Conservation (phyloP, 2,329 filamentous ascomycete genomes). For the Diaporthe citri region DNA sequence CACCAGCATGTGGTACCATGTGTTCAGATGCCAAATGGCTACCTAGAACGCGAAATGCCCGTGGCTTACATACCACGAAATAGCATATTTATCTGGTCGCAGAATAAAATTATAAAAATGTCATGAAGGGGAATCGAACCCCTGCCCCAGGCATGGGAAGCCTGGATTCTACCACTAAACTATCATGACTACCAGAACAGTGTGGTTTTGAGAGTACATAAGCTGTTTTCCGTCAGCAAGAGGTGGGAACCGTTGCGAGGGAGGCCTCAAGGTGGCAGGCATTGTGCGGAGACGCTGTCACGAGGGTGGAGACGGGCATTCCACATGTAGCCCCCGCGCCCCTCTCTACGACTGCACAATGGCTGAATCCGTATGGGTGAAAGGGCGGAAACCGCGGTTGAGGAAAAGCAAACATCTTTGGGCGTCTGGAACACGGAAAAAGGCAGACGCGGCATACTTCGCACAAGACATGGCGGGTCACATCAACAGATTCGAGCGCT, state of each 20-base stretch:
- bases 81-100: neutral
- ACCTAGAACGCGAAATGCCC: too few species aligned
- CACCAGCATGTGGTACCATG: too few species aligned
- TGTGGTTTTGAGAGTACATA: neutral
- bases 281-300: neutral
- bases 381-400: neutral
- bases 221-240: neutral
- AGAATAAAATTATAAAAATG: neutral
- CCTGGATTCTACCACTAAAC: conserved; percentile 34
- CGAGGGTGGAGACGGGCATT: neutral
- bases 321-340: neutral
- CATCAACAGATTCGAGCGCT: neutral
- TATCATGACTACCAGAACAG: neutral
- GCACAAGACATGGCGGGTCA: neutral
- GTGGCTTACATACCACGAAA: neutral
- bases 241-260: neutral
- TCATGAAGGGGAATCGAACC: conserved; percentile 34
- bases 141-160: conserved; percentile 33
- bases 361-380: neutral
- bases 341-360: neutral
- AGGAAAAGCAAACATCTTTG: neutral
- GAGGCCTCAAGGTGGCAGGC: neutral
- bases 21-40: too few species aligned
- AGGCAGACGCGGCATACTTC: neutral
- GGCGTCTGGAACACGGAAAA: neutral